Evolutionary conservation across 2,329 filamentous ascomycete genomes (phyloP).

Genomic region (Aspergillus sp.): DNA sequence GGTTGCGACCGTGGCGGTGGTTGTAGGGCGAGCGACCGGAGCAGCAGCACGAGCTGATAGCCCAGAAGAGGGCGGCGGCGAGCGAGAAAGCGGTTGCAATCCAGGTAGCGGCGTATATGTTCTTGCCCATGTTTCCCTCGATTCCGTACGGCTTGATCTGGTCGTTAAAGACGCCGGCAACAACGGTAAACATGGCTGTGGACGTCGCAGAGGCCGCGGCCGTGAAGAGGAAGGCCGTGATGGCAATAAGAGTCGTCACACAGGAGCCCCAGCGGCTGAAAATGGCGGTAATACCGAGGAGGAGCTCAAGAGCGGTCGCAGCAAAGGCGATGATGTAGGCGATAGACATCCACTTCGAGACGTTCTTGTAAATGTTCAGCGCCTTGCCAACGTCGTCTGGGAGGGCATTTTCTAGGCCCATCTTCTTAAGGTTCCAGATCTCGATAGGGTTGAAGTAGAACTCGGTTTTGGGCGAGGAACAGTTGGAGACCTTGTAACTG

Average conservation of each 20-base stretch:
- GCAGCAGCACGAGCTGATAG: conserved; percentile 90
- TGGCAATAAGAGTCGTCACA: conserved; percentile 73
- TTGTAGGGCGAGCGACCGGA: conserved; percentile 59
- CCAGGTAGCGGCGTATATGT: conserved; percentile 74
- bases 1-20: conserved; percentile 38
- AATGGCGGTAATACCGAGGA: conserved; percentile 78
- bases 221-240: conserved; percentile 56
- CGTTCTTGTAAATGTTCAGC: conserved; percentile 70
- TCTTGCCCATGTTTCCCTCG: conserved; percentile 62
- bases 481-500: conserved; percentile 55
- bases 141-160: conserved; percentile 72
- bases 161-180: conserved; percentile 67
- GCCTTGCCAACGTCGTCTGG: conserved; percentile 66
- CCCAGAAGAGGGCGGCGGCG: conserved; percentile 81
- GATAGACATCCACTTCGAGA: conserved; percentile 79
- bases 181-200: conserved; percentile 69
- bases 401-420: conserved; percentile 60
- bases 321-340: conserved; percentile 74
- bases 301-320: conserved; percentile 67
- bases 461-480: conserved; percentile 69
- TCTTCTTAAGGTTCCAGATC: conserved; percentile 60
- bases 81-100: conserved; percentile 75
- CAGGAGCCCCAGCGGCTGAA: conserved; percentile 81
- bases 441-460: conserved; percentile 76
- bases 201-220: conserved; percentile 69